Conservation (phyloP, 495 filamentous ascomycete genomes). For the Thermothielavioides terrestris region DNA sequence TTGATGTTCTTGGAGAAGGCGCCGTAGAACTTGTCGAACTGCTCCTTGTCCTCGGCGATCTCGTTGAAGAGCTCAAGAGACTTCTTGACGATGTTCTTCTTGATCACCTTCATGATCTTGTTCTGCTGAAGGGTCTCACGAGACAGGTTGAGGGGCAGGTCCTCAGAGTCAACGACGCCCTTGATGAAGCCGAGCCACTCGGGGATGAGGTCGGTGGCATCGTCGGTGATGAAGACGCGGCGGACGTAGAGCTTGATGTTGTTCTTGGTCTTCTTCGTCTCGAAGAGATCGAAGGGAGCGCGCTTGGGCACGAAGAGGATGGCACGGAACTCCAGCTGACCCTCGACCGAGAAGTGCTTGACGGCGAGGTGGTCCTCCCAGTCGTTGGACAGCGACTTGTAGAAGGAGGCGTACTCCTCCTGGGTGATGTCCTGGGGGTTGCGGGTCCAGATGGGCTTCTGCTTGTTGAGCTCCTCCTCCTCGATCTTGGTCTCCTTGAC, state of each 20-base stretch:
- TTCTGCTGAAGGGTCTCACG: slow-evolving; percentile 99
- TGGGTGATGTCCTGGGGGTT: slow-evolving; percentile 91
- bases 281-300: slow-evolving; percentile 98
- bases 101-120: slow-evolving; percentile 99
- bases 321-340: slow-evolving; percentile 99
- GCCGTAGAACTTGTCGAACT: slow-evolving; percentile 99
- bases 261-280: slow-evolving; percentile 99
- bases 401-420: slow-evolving; percentile 98
- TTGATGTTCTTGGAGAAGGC: slow-evolving; percentile 99
- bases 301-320: slow-evolving; percentile 99
- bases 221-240: slow-evolving; percentile 99
- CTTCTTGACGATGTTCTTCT: slow-evolving; percentile 99
- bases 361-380: slow-evolving; percentile 99
- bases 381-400: slow-evolving; percentile 99
- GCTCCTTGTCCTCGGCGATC: slow-evolving; percentile 98
- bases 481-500: slow-evolving; percentile 97
- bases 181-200: slow-evolving; percentile 99
- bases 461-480: slow-evolving; percentile 99
- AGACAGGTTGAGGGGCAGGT: slow-evolving; percentile 96
- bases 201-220: slow-evolving; percentile 96
- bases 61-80: slow-evolving; percentile 96
- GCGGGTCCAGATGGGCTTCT: slow-evolving; percentile 98
- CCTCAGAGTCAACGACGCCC: slow-evolving; percentile 99
- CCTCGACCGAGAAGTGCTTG: slow-evolving; percentile 99
- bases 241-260: slow-evolving; percentile 99